These are phyloP conservation scores for Lepidium didymum DNA, from an alignment of 345 rosid genomes.

Conservation along the genomic window DNA sequence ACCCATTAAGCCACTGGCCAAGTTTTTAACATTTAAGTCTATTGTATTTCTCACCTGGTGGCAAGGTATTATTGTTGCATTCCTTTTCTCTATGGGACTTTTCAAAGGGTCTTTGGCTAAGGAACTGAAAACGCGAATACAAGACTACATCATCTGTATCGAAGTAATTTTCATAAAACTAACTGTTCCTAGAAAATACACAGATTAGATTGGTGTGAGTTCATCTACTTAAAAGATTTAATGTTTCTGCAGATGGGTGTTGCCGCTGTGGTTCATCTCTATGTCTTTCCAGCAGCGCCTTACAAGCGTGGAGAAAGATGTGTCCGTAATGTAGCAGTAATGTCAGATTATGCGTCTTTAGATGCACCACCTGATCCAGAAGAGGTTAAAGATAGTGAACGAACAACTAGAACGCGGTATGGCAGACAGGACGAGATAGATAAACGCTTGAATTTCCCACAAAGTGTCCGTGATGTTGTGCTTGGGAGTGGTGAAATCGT, in stretches of 20 bases:
- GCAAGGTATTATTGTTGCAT: slow-evolving; percentile 94
- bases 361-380: slow-evolving; percentile 89
- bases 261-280: slow-evolving; percentile 91
- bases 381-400: slow-evolving; percentile 82
- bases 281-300: slow-evolving; percentile 85
- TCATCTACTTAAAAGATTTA: not conserved
- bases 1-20: slow-evolving; percentile 92
- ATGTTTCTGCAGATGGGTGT: slow-evolving; percentile 74
- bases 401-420: slow-evolving; percentile 51
- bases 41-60: slow-evolving; percentile 99
- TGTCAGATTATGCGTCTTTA: slow-evolving; percentile 88
- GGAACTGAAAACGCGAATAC: slow-evolving; percentile 83
- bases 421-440: slow-evolving; percentile 60
- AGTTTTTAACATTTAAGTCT: slow-evolving; percentile 90
- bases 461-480: slow-evolving; percentile 95
- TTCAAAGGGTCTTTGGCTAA: slow-evolving; percentile 82
- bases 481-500: slow-evolving; percentile 95
- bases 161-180: slow-evolving; percentile 41
- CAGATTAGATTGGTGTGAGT: not conserved
- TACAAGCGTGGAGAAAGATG: slow-evolving; percentile 99
- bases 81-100: slow-evolving; percentile 83
- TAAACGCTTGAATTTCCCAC: slow-evolving; percentile 83
- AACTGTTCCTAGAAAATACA: not conserved
- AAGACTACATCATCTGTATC: slow-evolving; percentile 94
- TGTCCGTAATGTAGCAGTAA: slow-evolving; percentile 94